Evolutionary conservation across 129 eudicot species (phyloP).

Genomic region (Logfia minima): DNA sequence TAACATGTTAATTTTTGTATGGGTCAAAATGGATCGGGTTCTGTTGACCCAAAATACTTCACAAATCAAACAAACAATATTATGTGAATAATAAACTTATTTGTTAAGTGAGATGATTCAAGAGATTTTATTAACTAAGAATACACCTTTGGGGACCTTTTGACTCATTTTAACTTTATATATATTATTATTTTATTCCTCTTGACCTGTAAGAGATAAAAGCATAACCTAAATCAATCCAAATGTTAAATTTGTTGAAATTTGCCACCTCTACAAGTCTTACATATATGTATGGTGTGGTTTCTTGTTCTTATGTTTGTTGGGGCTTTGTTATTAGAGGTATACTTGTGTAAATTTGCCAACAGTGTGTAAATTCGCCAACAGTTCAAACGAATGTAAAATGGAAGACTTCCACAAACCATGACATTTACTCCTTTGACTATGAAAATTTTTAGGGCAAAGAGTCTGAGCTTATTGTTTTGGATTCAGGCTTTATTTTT

Average conservation of each 20-base stretch:
- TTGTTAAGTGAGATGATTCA: background rate
- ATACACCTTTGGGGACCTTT: background rate
- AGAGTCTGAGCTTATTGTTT: background rate
- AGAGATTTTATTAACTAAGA: slow-evolving; percentile 1
- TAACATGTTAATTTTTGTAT: background rate
- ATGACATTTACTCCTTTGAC: background rate
- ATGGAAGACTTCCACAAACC: background rate
- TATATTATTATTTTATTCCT: background rate
- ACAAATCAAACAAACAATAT: too few relatives aligned
- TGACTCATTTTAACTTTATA: background rate
- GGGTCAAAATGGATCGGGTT: background rate
- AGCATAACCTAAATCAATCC: background rate
- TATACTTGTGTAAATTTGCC: background rate
- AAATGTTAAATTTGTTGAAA: background rate
- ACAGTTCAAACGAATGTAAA: background rate
- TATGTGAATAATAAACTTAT: background rate
- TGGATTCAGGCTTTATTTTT: background rate
- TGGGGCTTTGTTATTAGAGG: background rate
- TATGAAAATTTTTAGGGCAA: background rate
- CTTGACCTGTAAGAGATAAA: background rate
- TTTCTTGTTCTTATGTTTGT: background rate
- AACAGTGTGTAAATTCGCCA: background rate
- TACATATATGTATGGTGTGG: background rate
- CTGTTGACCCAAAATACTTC: background rate
- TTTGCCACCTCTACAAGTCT: background rate